phyloP scores from a whole-genome alignment of 345 rosid genomes.

The Eucalyptus erythrocorys region DNA sequence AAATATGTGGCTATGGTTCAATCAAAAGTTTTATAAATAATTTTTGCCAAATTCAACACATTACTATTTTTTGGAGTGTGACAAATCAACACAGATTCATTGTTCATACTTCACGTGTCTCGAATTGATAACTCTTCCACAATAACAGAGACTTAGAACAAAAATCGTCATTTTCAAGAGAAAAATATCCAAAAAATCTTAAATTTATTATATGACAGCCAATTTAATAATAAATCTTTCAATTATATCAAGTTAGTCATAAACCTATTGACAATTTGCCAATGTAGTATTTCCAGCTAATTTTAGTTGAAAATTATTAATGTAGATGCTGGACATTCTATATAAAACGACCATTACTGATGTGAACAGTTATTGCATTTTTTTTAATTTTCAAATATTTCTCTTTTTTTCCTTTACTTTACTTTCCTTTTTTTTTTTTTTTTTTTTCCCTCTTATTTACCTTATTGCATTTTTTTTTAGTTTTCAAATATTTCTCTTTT shows the following conservation, averaged over 20 bases:
- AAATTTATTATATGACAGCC: accelerated
- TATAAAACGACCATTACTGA: background rate
- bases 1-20: background rate
- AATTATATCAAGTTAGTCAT: too few relatives aligned
- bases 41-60: background rate
- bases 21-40: background rate
- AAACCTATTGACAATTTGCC: accelerated
- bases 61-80: background rate
- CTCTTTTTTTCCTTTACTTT: too few relatives aligned
- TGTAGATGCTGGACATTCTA: background rate
- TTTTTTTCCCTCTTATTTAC: background rate
- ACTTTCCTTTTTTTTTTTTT: too few relatives aligned
- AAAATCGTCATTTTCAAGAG: background rate
- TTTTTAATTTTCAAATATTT: too few relatives aligned
- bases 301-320: too few relatives aligned
- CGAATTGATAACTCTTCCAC: background rate
- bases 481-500: too few relatives aligned
- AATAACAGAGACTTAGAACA: background rate
- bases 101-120: background rate
- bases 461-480: too few relatives aligned
- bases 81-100: background rate
- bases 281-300: too few relatives aligned
- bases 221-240: too few relatives aligned
- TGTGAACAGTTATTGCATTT: accelerated
- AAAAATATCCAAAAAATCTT: background rate